These are phyloP conservation scores for Xylariales sp. DNA, from an alignment of 2,329 filamentous ascomycete species.

Conservation along the genomic window DNA sequence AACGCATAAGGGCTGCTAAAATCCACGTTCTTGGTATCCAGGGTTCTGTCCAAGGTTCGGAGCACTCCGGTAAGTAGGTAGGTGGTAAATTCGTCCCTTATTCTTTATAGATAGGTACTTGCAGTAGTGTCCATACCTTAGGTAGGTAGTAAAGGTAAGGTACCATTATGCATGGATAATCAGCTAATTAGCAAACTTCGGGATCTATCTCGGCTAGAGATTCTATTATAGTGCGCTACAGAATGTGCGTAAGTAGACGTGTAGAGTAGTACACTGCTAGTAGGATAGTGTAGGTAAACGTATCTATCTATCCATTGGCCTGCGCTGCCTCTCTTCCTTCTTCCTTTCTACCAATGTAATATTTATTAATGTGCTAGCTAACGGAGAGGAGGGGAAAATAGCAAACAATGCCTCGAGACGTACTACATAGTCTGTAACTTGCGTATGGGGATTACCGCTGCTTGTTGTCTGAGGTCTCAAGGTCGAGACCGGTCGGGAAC, in stretches of 20 bases:
- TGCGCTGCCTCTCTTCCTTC: no score
- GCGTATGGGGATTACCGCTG: no score
- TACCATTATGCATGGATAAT: constrained; percentile 13
- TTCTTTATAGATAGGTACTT: no score
- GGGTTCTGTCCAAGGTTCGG: constrained; percentile 20
- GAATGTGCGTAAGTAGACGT: no score
- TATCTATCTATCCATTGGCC: no score
- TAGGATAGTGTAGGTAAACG: neutral
- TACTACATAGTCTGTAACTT: no score
- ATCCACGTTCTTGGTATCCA: constrained; percentile 29
- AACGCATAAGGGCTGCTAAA: constrained; percentile 20
- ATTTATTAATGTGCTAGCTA: neutral
- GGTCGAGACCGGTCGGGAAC: no score
- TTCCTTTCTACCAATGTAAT: no score
- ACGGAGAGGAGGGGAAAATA: neutral
- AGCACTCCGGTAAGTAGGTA: constrained; percentile 26
- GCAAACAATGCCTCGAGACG: constrained; percentile 12
- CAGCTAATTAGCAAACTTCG: constrained; percentile 24
- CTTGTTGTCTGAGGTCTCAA: no score
- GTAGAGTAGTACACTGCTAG: neutral
- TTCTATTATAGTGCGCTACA: neutral
- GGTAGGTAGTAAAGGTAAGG: neutral
- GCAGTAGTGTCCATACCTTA: no score
- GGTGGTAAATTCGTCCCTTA: neutral
- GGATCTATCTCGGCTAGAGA: constrained; percentile 5